Base-by-base conservation (phyloP, 2,329 filamentous ascomycete species). In the Fusarium incarnatum region DNA sequence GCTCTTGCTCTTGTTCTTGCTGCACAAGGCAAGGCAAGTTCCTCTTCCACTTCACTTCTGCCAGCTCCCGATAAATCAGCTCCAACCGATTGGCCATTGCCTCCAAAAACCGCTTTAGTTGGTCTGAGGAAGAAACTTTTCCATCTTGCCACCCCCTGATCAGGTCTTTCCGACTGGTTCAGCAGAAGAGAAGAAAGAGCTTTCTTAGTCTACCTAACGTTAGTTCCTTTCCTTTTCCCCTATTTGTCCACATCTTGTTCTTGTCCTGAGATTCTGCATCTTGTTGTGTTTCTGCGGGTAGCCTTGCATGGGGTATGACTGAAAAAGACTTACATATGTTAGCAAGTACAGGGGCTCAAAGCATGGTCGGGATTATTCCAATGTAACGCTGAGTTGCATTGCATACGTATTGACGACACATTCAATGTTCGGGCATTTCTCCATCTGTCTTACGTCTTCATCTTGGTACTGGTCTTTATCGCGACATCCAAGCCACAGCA, bases 361-460 rank as follows among this genome's bases (percentile, higher is more conserved):
- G 47, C 67, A 68, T 44, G 66, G 67, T 41, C 45, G 48, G 30
- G 49, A 22, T 50, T 40, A 23, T 44, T 27, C 28, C 23, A 60
- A 70, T 70, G 63, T 49, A 58, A 70, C 67, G 42, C 68, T 68
- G 64, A 64, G 59, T 57, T 68, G 64, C 64, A 55, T 53, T 42
- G 49, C 18, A 53, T 53, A 42, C 23, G 49, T 68, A 70, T 59
- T 64, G 67, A 64, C 63, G 67, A 70, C 62, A 70, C 57, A 47
- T 46, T 45, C 59, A 57, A 40, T 30, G 59, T 57, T 23, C 52
- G 67, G 62, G 22, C 9, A 44, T 53, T 62, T 69, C 66, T 56
- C 42, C 55, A 67, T 67, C 42, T 44, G 22, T 53, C 27, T 52
- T 52, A 40, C 27, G 37, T 37, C 18, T 23, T 37, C 27, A 28